These are phyloP conservation scores for Akanthomyces uredinophilus DNA, from an alignment of 2,329 filamentous ascomycete species.

Conservation along the genomic window DNA sequence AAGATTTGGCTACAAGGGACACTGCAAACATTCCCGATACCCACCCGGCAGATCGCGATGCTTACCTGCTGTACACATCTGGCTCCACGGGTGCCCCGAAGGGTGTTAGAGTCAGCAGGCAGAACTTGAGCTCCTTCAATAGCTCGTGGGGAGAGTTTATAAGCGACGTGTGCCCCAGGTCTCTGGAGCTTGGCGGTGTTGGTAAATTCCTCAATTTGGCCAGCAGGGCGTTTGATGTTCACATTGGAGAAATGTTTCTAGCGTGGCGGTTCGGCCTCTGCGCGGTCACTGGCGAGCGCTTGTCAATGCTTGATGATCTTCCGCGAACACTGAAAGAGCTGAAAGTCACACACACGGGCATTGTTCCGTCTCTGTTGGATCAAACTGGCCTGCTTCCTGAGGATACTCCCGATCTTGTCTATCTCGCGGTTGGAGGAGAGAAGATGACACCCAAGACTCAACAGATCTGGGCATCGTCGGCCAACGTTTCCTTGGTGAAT, in stretches of 20 bases:
- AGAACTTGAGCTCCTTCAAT: not conserved
- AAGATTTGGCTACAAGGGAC: not conserved
- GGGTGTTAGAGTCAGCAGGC: constrained; percentile 50
- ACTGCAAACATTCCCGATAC: not conserved
- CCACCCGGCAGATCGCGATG: not conserved
- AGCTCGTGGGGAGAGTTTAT: not conserved
- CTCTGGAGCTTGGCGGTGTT: not conserved
- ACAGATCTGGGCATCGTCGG: constrained; percentile 2
- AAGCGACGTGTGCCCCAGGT: not conserved
- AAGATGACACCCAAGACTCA: constrained; percentile 2
- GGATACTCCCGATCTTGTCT: not conserved
- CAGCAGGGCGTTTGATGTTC: constrained; percentile 3
- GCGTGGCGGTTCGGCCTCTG: constrained; percentile 2
- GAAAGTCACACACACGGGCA: not conserved
- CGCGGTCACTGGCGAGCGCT: constrained; percentile 1
- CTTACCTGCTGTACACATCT: constrained; percentile 63
- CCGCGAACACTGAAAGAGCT: not conserved
- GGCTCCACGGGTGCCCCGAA: constrained; percentile 82
- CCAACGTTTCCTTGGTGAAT: not conserved
- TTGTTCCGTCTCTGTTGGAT: not conserved
- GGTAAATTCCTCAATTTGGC: constrained; percentile 1
- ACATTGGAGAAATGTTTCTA: constrained; percentile 2
- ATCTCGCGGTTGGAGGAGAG: constrained; percentile 4
- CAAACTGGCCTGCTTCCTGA: constrained; percentile 6
- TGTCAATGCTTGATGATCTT: constrained; percentile 4